Evolutionary conservation across 108 stramenopile genomes (phyloP).

Genomic region (Aurantiochytrium sp.): DNA sequence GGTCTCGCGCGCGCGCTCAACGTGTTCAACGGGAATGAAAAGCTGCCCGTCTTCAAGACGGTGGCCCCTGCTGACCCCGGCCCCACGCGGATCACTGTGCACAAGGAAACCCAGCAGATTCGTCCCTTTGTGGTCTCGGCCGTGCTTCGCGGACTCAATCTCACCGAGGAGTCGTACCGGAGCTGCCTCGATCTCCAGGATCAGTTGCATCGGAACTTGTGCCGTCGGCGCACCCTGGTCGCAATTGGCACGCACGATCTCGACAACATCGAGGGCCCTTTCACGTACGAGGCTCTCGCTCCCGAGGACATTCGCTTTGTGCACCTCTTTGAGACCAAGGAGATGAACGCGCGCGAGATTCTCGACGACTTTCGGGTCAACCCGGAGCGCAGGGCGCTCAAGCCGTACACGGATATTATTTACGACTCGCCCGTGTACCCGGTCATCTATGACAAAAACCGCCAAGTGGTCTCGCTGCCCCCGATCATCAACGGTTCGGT

Average conservation of each 20-base stretch:
- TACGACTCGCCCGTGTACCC: constrained; percentile 85
- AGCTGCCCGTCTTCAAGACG: constrained; percentile 57
- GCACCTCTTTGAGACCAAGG: constrained; percentile 74
- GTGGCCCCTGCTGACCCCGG: neutral
- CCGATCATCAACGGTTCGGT: constrained; percentile 95
- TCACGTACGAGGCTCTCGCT: constrained; percentile 74
- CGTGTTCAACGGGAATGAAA: constrained; percentile 79
- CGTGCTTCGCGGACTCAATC: constrained; percentile 79
- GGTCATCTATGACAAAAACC: constrained; percentile 73
- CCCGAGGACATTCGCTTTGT: constrained; percentile 82
- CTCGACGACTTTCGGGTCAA: constrained; percentile 78
- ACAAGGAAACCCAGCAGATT: constrained; percentile 49
- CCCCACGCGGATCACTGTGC: neutral
- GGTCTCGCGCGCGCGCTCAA: constrained; percentile 82
- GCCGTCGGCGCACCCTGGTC: constrained; percentile 89
- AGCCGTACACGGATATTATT: constrained; percentile 91
- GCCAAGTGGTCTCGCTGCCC: constrained; percentile 81
- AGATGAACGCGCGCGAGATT: constrained; percentile 42
- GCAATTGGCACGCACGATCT: constrained; percentile 98
- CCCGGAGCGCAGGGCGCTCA: constrained; percentile 81
- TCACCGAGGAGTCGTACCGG: constrained; percentile 74
- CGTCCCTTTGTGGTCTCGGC: constrained; percentile 96
- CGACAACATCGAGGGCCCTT: constrained; percentile 79
- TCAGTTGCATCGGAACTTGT: constrained; percentile 95
- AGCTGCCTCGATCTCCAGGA: constrained; percentile 98